These are phyloP conservation scores for Mortierella polycephala DNA, from an alignment of 371 early-diverging fungal species.

Conservation along the genomic window DNA sequence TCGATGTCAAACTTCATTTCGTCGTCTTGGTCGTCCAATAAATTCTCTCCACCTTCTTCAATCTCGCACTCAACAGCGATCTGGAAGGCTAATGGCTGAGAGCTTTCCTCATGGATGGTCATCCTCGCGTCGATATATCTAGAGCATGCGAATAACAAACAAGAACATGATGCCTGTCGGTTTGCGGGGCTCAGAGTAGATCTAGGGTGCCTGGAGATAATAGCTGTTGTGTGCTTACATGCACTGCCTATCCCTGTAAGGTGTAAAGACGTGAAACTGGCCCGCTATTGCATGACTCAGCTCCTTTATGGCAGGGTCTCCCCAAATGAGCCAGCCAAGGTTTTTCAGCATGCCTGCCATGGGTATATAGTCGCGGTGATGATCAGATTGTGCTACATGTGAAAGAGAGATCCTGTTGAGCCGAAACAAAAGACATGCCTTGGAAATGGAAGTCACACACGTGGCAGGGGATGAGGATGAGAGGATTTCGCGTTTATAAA, in stretches of 20 bases:
- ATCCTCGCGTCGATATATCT: background rate
- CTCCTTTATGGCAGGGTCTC: background rate
- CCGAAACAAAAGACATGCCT: background rate
- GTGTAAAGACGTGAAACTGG: background rate
- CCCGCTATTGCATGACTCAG: background rate
- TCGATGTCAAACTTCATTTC: conserved; percentile 1
- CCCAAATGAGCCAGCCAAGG: background rate
- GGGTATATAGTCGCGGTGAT: background rate
- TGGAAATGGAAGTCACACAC: no score
- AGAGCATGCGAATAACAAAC: background rate
- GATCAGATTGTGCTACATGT: background rate
- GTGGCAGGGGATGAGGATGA: no score
- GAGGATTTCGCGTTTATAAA: no score
- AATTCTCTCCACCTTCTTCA: background rate
- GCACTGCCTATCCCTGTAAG: background rate
- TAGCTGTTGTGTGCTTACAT: background rate
- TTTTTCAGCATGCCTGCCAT: background rate
- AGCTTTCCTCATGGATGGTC: background rate
- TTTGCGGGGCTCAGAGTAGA: no score
- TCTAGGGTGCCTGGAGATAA: no score
- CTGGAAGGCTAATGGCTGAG: background rate
- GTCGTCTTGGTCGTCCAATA: background rate
- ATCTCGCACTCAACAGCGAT: background rate
- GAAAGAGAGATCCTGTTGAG: background rate
- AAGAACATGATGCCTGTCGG: no score